Percentiles rank a stretch among this genome's conserved stretches.
Evolutionary conservation across 768 basidiomycete species (phyloP).

Genomic region (Agrocybe praecox): DNA sequence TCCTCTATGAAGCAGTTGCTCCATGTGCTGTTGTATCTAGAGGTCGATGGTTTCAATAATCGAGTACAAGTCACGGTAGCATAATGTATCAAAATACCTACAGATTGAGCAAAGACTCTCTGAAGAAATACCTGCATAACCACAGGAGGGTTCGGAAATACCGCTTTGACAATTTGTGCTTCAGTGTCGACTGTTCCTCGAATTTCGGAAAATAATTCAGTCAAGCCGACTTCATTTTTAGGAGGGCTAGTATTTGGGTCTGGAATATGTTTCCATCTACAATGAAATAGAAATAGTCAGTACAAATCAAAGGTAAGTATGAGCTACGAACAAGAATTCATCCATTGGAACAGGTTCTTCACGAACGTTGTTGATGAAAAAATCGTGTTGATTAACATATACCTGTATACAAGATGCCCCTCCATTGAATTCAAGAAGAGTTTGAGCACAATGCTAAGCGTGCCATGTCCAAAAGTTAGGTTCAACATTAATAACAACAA

Average conservation of each 20-base stretch:
- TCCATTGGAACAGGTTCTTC: constrained; percentile 60
- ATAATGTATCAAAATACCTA: constrained; percentile 39
- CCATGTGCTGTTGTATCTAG: constrained; percentile 97
- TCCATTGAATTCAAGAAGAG: constrained; percentile 96
- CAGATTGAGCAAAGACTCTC: constrained; percentile 96
- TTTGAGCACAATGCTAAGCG: constrained; percentile 92
- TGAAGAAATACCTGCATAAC: constrained; percentile 99
- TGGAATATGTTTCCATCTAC: constrained; percentile 80
- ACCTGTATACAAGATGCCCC: constrained; percentile 96
- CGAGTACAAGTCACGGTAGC: not conserved
- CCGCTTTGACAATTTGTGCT: constrained; percentile 96
- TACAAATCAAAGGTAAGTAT: not conserved
- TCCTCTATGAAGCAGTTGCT: constrained; percentile 80
- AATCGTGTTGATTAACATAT: constrained; percentile 99
- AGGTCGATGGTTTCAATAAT: not conserved
- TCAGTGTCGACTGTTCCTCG: constrained; percentile 91
- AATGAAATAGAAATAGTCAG: not conserved
- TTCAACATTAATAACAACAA: not conserved
- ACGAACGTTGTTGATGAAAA: constrained; percentile 94
- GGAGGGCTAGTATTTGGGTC: constrained; percentile 82
- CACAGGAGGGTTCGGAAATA: constrained; percentile 93
- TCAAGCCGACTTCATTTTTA: constrained; percentile 75
- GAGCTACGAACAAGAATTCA: constrained; percentile 49
- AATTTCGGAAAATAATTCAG: constrained; percentile 84
- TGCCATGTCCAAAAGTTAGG: not conserved